Evolutionary conservation across 192 early-diverging fungal genomes (phyloP), one percentile per base, ranked within the genome.

Genomic region (Coemansia sp.): DNA sequence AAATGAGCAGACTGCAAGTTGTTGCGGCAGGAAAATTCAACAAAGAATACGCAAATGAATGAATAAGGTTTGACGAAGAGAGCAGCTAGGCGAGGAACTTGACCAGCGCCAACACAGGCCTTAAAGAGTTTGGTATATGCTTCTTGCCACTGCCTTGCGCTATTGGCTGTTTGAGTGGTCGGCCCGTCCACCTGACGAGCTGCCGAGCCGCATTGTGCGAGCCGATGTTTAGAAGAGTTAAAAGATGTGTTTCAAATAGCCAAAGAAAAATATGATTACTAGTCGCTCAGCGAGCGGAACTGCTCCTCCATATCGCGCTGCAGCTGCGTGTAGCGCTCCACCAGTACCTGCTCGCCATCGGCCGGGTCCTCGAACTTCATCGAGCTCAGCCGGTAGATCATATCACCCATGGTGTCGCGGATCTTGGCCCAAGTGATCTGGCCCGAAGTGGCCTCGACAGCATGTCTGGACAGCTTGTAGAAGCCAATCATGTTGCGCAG

Each of bases 341-440:
- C 87, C 72, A 99, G 82, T 40, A 86, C 92, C 13, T 91, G 87
- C 79, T 97, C 93, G 62, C 98, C 96, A 80, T 99, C 97, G 52
- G 89, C 94, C 10, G 98, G 98, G 80, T 99, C 95, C 87, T 98
- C 96, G 73, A 99, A 98, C 89, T 99, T 99, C 98, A 99, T 99
- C 36, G 95, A 96, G 80, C 90, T 95, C 66, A 99, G 87, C 78
- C 97, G 97, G 86, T 99, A 97, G 61, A 98, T 77, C 53, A 97
- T 82, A 68, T 98, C 98, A 47, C 91, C 87, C 87, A 98, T 89
- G n/a, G 83, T 81, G 47, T 98, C 96, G 64, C 94, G 90, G 73
- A 99, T 97, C 86, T 93, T 96, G 43, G 90, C 88, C 96, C 96
- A 99, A 3, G 97, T 95, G 68, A 98, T 88, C 72, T 93, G 91